A percentile compares a stretch with the other conserved stretches of the same genome.
Conservation (phyloP, 805 yeast species). For the Candida bentonensis region DNA sequence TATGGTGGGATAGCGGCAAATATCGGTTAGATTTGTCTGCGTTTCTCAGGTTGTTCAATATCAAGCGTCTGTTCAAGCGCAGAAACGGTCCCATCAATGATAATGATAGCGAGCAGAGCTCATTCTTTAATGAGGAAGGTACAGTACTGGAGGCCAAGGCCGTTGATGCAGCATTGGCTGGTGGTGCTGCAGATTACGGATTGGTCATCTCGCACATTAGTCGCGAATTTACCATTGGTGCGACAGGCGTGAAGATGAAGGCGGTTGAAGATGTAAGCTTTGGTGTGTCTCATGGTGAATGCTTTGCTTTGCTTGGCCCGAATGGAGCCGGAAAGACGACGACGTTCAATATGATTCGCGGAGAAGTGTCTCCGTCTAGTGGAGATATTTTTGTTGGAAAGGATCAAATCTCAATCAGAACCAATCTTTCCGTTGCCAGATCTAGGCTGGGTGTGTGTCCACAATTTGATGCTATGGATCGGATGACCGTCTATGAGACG, state of each 20-base stretch:
- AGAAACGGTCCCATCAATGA: not conserved
- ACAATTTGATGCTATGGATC: conserved; percentile 26
- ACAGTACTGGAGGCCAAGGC: conserved; percentile 6
- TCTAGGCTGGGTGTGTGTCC: conserved; percentile 25
- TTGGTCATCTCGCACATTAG: conserved; percentile 1
- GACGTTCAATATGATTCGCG: conserved; percentile 24
- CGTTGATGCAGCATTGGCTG: conserved; percentile 6
- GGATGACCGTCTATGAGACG: conserved; percentile 20
- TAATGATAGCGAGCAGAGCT: not conserved
- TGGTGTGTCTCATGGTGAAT: conserved; percentile 20
- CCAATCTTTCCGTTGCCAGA: conserved; percentile 18
- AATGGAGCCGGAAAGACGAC: conserved; percentile 27
- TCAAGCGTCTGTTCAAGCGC: not conserved
- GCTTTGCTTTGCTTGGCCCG: conserved; percentile 24
- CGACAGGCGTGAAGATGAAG: not conserved
- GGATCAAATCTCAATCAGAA: conserved; percentile 15
- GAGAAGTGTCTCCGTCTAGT: conserved; percentile 17
- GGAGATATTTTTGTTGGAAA: conserved; percentile 17
- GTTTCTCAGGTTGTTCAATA: conserved; percentile 1
- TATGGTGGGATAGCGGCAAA: conserved; percentile 24
- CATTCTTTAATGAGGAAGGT: conserved; percentile 4
- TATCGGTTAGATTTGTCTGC: conserved; percentile 10
- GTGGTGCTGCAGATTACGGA: conserved; percentile 15
- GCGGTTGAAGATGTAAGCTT: conserved; percentile 22
- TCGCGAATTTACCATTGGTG: not conserved